Evolutionary conservation across 169 alveolate genomes (phyloP), one percentile per base, ranked within the genome.

Genomic region (Plasmodium chabaudi): DNA sequence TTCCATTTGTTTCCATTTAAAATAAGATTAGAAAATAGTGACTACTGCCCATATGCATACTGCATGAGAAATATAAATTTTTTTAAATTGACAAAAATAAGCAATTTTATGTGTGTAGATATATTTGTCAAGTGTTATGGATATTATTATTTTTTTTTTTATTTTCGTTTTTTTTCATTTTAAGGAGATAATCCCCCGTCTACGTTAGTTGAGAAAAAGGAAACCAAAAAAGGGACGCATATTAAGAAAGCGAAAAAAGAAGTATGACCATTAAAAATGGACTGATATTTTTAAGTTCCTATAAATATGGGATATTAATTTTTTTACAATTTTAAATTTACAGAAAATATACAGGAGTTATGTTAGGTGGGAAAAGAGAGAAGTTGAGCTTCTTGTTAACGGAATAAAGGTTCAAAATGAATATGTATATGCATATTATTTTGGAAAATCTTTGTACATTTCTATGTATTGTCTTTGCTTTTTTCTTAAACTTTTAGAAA

Each of bases 341-440:
- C 17, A 73, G 87, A 60, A 15, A 47, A 73, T 25, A 17, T 73
- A 73, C 72, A 73, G 61, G 42, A 39, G 73, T 13, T 63, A 51
- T 1, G 73, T 73, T 23, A 73, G 61, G 39, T 73, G 87, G 87
- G 60, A 57, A 21, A 34, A 73, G 34, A 15, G 67, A 49, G 87
- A 73, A 53, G 39, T 57, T 13, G 47, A 73, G 27, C 72, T 47
- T 3, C 72, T 73, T 17, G 61, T 73, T 25, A 39, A 59, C 15
- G 87, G 87, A 49, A 73, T 73, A 19, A 73, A 73, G 12, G 87
- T 73, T 42, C 5, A 49, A 60, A 56, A 69, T 13, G 23, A 19
- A 34, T 19, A 53, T 25, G n/a, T 23, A 9, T 7, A 34, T 34
- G 42, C 7, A 34, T 34, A 34, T 34, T 34, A 34, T 34, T 34